Evolutionary conservation across 768 basidiomycete species (phyloP).

Genomic region (Suillus subluteus): DNA sequence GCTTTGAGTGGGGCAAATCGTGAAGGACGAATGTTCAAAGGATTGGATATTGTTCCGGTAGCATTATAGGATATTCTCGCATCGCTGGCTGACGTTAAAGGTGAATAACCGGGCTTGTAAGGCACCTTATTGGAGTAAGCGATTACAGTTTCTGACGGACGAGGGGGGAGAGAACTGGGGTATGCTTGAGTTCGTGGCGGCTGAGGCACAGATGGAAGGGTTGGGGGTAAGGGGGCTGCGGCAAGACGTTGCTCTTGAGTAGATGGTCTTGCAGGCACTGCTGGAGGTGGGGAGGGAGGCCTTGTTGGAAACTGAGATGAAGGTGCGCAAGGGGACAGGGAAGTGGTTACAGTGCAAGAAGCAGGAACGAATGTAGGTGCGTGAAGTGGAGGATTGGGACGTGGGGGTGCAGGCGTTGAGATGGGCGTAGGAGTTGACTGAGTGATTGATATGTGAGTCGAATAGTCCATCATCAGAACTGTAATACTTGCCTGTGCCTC

Average conservation of each 20-base stretch:
- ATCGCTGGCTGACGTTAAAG: constrained; percentile 33
- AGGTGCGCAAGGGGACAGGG: not conserved
- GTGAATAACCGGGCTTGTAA: constrained; percentile 29
- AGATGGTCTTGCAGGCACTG: constrained; percentile 16
- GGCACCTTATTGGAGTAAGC: constrained; percentile 18
- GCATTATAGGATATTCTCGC: constrained; percentile 41
- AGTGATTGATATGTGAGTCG: constrained; percentile 1
- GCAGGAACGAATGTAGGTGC: constrained; percentile 21
- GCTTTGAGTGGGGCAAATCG: constrained; percentile 20
- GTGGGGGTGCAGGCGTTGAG: not conserved
- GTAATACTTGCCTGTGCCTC: constrained; percentile 10
- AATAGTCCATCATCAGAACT: not conserved
- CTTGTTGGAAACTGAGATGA: constrained; percentile 8
- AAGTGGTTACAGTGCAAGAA: not conserved
- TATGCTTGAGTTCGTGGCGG: constrained; percentile 14
- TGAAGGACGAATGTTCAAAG: constrained; percentile 58
- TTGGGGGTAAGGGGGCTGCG: constrained; percentile 11
- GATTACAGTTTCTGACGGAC: constrained; percentile 19
- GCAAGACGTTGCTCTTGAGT: constrained; percentile 18
- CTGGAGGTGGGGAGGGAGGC: constrained; percentile 14
- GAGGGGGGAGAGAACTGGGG: constrained; percentile 21
- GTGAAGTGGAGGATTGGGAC: constrained; percentile 18
- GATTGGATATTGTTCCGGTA: constrained; percentile 52
- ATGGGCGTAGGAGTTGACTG: constrained; percentile 5
- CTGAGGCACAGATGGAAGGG: constrained; percentile 19